A percentile compares a stretch with the other conserved stretches of the same genome.
Conservation (phyloP, 163 green algal genomes). For the Scenedesmus sp. region DNA sequence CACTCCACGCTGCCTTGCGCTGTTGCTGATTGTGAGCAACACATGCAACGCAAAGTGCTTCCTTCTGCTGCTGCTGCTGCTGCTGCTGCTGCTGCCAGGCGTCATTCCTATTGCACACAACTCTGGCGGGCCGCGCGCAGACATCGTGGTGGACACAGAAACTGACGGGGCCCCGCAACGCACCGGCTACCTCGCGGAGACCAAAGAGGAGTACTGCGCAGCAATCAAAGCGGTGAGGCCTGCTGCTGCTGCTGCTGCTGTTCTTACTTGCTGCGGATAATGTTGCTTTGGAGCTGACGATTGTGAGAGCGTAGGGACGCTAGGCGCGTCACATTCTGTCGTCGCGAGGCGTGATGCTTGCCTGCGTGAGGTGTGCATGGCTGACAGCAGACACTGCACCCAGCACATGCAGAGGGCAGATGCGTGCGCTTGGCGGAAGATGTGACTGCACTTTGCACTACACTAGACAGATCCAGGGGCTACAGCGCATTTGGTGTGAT, state of each 20-base stretch:
- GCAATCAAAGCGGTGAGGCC: slow-evolving; percentile 75
- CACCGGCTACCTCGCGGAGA: slow-evolving; percentile 81
- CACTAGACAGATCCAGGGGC: neutral
- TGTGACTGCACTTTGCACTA: no score
- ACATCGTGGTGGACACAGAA: slow-evolving; percentile 83
- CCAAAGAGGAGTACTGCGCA: slow-evolving; percentile 80
- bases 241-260: no score
- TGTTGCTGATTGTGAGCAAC: neutral
- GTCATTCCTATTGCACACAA: slow-evolving; percentile 93
- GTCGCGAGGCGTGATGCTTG: neutral
- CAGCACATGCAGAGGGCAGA: no score
- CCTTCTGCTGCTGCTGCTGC: neutral
- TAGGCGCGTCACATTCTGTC: no score
- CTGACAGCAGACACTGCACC: no score
- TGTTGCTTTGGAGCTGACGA: no score
- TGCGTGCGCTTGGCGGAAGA: neutral
- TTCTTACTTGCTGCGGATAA: no score
- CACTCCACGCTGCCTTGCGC: no score
- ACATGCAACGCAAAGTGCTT: neutral
- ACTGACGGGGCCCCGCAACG: slow-evolving; percentile 37
- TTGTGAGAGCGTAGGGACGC: no score
- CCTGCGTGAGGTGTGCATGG: neutral
- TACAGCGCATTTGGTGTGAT: neutral
- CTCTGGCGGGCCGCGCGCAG: slow-evolving; percentile 84
- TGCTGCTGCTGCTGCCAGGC: slow-evolving; percentile 57